phyloP scores from a whole-genome alignment of 2,329 filamentous ascomycete genomes.

The Domatiomyces catenatus region DNA sequence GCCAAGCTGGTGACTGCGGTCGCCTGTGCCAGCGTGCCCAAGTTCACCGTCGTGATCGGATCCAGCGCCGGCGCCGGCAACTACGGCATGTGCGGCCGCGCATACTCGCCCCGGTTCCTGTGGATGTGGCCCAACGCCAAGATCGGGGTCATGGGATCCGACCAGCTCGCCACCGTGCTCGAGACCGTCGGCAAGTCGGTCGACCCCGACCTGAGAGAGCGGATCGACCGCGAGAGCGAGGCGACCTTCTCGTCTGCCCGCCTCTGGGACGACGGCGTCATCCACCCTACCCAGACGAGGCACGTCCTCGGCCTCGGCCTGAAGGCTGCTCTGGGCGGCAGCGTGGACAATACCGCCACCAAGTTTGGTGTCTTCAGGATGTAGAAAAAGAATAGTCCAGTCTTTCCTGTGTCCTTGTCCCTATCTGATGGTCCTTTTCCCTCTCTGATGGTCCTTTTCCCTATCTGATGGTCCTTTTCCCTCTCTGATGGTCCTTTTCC shows the following conservation, averaged over 20 bases:
- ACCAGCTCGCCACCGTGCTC: constrained; percentile 88
- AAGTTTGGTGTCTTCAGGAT: constrained; percentile 74
- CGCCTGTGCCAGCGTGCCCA: constrained; percentile 83
- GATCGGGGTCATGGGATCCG: constrained; percentile 88
- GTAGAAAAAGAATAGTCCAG: constrained; percentile 31
- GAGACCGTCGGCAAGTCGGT: constrained; percentile 73
- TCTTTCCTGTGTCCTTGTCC: too few species aligned
- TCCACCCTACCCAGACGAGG: constrained; percentile 61
- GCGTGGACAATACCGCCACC: constrained; percentile 42
- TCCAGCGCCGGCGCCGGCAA: constrained; percentile 87
- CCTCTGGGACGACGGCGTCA: constrained; percentile 80
- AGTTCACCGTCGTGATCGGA: constrained; percentile 93
- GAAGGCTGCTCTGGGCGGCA: constrained; percentile 54
- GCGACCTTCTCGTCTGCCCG: constrained; percentile 76
- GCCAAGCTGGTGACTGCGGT: constrained; percentile 94
- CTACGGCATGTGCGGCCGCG: constrained; percentile 93
- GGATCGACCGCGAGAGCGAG: constrained; percentile 83
- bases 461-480: too few species aligned
- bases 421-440: too few species aligned
- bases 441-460: too few species aligned
- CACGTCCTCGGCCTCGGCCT: constrained; percentile 58
- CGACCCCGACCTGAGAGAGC: constrained; percentile 62
- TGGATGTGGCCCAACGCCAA: constrained; percentile 98
- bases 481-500: too few species aligned
- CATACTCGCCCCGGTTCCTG: constrained; percentile 78